phyloP scores from a whole-genome alignment of 495 filamentous ascomycete genomes.

The Xylaria cubensis region DNA sequence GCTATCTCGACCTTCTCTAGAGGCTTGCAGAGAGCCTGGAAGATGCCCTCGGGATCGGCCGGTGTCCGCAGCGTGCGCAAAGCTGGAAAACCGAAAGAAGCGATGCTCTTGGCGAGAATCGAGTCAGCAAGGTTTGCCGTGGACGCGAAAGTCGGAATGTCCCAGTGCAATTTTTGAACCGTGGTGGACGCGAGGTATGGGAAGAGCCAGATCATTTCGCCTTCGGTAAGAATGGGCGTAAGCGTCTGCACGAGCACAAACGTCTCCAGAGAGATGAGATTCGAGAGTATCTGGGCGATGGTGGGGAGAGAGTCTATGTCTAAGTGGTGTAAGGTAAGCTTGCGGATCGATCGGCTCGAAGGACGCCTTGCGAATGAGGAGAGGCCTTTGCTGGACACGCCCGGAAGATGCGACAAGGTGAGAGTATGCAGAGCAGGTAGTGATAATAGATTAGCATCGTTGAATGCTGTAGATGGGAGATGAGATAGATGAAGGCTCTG shows the following conservation, averaged over 20 bases:
- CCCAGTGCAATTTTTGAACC: conserved; percentile 80
- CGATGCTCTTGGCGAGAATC: conserved; percentile 76
- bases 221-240: conserved; percentile 64
- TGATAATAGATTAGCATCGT: conserved; percentile 68
- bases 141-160: conserved; percentile 63
- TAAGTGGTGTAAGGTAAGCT: conserved; percentile 69
- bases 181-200: conserved; percentile 73
- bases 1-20: conserved; percentile 43
- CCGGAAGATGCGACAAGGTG: conserved; percentile 75
- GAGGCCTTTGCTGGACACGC: conserved; percentile 79
- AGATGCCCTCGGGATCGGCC: conserved; percentile 73
- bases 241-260: conserved; percentile 75
- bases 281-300: conserved; percentile 77
- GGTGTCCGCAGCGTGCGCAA: conserved; percentile 73
- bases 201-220: conserved; percentile 66
- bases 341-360: conserved; percentile 61
- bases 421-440: conserved; percentile 77
- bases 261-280: conserved; percentile 64
- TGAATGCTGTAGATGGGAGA: conserved; percentile 75
- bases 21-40: conserved; percentile 75
- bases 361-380: conserved; percentile 69
- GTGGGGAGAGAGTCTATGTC: conserved; percentile 69
- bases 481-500: conserved; percentile 76
- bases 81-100: conserved; percentile 70
- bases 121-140: conserved; percentile 63